Conservation (phyloP, 208 protist species). For the Wallacemonas rigidus region DNA sequence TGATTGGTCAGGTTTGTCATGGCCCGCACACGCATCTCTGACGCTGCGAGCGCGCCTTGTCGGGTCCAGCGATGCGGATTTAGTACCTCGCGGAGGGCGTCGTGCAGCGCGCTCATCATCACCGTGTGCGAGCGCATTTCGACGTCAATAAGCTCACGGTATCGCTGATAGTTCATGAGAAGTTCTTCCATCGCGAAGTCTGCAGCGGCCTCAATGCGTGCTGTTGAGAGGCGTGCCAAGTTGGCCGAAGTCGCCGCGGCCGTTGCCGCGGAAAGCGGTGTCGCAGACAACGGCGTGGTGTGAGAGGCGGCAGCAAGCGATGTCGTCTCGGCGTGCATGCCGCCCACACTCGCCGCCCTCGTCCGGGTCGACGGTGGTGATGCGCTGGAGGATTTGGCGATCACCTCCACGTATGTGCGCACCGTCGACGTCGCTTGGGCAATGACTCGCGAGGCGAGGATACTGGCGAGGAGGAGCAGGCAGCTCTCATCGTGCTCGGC, state of each 20-base stretch:
- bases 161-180: conserved; percentile 25
- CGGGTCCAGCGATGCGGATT: conserved; percentile 53
- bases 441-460: conserved; percentile 58
- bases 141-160: conserved; percentile 37
- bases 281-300: background rate
- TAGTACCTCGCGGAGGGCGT: conserved; percentile 56
- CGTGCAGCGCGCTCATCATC: conserved; percentile 38
- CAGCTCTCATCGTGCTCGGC: conserved; percentile 45
- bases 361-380: too few relatives aligned
- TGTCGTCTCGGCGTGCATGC: background rate
- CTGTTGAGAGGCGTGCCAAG: background rate
- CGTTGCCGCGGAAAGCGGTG: too few relatives aligned
- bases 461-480: conserved; percentile 47
- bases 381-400: background rate
- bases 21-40: conserved; percentile 29
- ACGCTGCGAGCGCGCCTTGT: conserved; percentile 26
- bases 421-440: conserved; percentile 18
- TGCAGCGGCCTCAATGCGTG: conserved; percentile 23
- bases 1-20: conserved; percentile 17
- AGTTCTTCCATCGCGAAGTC: conserved; percentile 35
- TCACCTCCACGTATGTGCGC: conserved; percentile 31
- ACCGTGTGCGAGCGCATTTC: conserved; percentile 39
- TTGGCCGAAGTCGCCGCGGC: too few relatives aligned
- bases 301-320: background rate
- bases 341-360: too few relatives aligned